Percentiles rank a stretch among this genome's conserved stretches.
Conservation (phyloP, 2,329 filamentous ascomycete genomes). For the Fulvia fulva region DNA sequence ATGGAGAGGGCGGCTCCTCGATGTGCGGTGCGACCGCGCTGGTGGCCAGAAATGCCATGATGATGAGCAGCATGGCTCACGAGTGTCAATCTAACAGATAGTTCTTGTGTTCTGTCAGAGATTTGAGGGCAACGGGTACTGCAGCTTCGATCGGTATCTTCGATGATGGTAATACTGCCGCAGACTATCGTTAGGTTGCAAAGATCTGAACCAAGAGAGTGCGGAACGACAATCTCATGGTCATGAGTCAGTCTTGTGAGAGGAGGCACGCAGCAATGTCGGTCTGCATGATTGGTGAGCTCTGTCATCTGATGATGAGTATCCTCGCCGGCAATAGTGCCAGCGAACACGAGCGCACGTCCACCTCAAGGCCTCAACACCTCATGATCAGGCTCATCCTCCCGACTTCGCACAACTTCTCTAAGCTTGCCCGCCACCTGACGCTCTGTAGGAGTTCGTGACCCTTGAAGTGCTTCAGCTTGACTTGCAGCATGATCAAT, state of each 20-base stretch:
- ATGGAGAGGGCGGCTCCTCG: not conserved
- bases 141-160: not conserved
- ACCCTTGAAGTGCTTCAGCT: not conserved
- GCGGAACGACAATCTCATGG: too few relatives aligned
- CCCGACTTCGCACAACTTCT: not conserved
- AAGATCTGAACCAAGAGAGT: too few relatives aligned
- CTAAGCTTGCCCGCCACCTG: not conserved
- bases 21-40: not conserved
- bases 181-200: too few relatives aligned
- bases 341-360: not conserved
- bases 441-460: not conserved
- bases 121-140: too few relatives aligned
- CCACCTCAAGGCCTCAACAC: not conserved
- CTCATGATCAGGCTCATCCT: not conserved
- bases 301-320: too few relatives aligned
- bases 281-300: too few relatives aligned
- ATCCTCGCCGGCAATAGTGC: too few relatives aligned
- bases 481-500: constrained; percentile 61
- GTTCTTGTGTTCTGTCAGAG: too few relatives aligned
- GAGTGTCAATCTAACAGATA: not conserved
- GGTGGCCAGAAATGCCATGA: not conserved
- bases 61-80: not conserved
- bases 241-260: too few relatives aligned
- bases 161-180: not conserved
- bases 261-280: too few relatives aligned